Evolutionary conservation across 495 filamentous ascomycete genomes (phyloP), one percentile per base, ranked within the genome.

Genomic region (Recurvomyces mirabilis): DNA sequence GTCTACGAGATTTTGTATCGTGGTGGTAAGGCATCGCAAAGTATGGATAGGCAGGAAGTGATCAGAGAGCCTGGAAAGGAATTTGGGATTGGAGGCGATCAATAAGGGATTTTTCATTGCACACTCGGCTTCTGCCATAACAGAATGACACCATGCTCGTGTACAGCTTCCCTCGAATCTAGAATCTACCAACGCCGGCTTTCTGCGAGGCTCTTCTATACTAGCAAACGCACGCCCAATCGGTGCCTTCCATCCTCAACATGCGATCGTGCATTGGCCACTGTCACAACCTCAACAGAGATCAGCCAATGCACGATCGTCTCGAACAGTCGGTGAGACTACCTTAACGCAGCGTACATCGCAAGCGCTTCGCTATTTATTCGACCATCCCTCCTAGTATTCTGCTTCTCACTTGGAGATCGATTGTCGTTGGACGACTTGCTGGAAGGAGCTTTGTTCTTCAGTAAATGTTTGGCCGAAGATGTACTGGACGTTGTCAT

Each of bases 1-100:
- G 91, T 94, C 14, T 68, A 80, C 55, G 67, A 64, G 13, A 62
- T 95, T 45, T 58, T 95, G 52, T 93, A 93, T 64, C 26, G n/a
- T 29, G 57, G 62, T n/a, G 26, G 26, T n/a, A n/a, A n/a, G n/a
- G 26, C 7, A n/a, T n/a, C 7, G 26, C 7, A n/a, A 29, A 7
- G 7, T n/a, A 29, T 29, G 26, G n/a, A 7, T 7, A 7, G 26
- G 7, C 26, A 29, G 26, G n/a, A n/a, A n/a, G n/a, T n/a, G n/a
- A n/a, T n/a, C n/a, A n/a, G n/a, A n/a, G 26, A 29, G 26, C 26
- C 7, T 7, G 26, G n/a, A 7, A 29, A 29, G 26, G 26, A 29
- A n/a, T 29, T 29, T 29, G 26, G 26, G 7, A n/a, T 29, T 7
- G 26, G 26, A 7, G 26, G 26, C 26, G n/a, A n/a, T 29, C 26